Percentiles rank a stretch among this genome's conserved stretches.
Evolutionary conservation across 2,329 filamentous ascomycete species (phyloP).

Genomic region (Aureobasidium sp.): DNA sequence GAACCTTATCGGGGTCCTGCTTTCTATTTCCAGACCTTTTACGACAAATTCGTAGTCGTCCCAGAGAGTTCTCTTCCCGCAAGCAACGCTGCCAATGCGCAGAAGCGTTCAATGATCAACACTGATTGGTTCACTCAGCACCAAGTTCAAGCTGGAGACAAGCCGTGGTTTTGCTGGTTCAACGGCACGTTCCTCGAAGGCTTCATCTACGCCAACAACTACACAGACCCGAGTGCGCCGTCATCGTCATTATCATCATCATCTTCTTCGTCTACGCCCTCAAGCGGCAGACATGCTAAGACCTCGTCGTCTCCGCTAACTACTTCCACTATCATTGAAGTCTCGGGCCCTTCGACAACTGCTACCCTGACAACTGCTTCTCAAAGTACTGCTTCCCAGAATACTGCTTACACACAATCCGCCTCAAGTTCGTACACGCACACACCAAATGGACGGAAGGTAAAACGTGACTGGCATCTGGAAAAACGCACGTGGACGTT

Average conservation of each 20-base stretch:
- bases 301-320: background rate
- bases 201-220: slow-evolving; percentile 50
- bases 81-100: slow-evolving; percentile 21
- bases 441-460: background rate
- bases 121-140: slow-evolving; percentile 29
- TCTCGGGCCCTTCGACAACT: slow-evolving; percentile 16
- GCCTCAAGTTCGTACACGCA: background rate
- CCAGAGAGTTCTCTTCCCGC: slow-evolving; percentile 29
- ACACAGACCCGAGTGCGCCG: background rate
- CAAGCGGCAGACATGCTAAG: background rate
- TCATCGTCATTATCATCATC: slow-evolving; percentile 15
- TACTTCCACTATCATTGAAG: slow-evolving; percentile 15
- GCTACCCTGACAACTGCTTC: slow-evolving; percentile 17
- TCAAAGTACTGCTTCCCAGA: background rate
- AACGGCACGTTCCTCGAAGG: slow-evolving; percentile 59
- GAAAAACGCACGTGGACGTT: slow-evolving; percentile 4
- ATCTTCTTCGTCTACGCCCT: background rate
- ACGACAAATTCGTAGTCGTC: slow-evolving; percentile 57
- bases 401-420: background rate
- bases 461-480: background rate
- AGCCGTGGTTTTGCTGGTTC: slow-evolving; percentile 64
- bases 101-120: slow-evolving; percentile 14
- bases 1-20: slow-evolving; percentile 51
- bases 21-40: slow-evolving; percentile 53
- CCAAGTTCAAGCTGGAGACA: slow-evolving; percentile 46